Evolutionary conservation across 306 rosid genomes (phyloP), one percentile per base, ranked within the genome.

Genomic region (Astragalus membranaceus): DNA sequence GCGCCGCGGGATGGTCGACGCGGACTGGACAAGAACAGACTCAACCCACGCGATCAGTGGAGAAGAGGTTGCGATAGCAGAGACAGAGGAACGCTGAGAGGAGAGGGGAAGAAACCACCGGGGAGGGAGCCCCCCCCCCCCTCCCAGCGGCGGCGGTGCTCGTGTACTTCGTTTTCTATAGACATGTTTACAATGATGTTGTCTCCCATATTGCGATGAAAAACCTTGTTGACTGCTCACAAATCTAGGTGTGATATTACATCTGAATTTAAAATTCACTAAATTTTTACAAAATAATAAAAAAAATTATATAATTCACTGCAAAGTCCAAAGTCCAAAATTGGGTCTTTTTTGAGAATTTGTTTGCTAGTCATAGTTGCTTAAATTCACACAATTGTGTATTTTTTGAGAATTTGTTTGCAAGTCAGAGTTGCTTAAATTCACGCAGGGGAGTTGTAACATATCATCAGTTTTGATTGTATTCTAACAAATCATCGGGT

Each of bases 221-320:
- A 30, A 80, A 69, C 50, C 23, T 63, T 17, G 54, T 87, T 13
- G 87, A 87, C 49, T 76, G 75, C 73, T 77, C 89, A 16, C 54
- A 79, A 43, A 87, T 87, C 74, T 87, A 87, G 85, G 87, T 87
- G 78, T 8, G 54, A 41, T 11, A 29, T 43, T 49, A 16, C 12
- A 23, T 71, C 14, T 54, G 33, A 52, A 69, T 43, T 63, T 26
- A 50, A 60, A 37, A 9, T 10, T 67, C 44, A 3, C 48, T 11
- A 32, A 67, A 14, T 53, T 59, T 39, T 64, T 65, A 44, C 36
- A 10, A 10, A 6, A 35, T 11, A 20, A 20, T 3, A 5, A 32
- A 26, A 33, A 47, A 39, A 54, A 9, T 63, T 37, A 55, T 60
- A 65, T 20, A 9, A 62, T 48, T 68, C 4, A 7, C 35, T 26